Evolutionary conservation across 1,139 yeast species (phyloP).

Genomic region (Debaryomyces robertsiae): DNA sequence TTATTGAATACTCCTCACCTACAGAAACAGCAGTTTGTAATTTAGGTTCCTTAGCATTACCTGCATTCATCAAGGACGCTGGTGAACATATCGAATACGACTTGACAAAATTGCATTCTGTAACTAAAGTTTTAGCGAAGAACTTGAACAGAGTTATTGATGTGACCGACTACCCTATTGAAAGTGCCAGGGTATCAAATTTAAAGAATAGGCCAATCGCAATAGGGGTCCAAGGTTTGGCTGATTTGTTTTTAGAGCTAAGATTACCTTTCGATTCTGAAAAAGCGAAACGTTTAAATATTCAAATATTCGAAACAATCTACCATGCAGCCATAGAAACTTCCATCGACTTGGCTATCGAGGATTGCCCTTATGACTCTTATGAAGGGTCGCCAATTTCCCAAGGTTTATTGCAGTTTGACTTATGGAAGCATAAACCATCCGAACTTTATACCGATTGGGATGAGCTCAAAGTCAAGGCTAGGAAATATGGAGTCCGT

Average conservation of each 20-base stretch:
- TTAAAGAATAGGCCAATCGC: constrained; percentile 84
- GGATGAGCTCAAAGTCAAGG: constrained; percentile 64
- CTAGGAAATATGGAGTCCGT: constrained; percentile 68
- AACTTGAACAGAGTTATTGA: constrained; percentile 80
- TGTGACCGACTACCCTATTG: constrained; percentile 76
- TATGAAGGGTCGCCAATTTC: constrained; percentile 85
- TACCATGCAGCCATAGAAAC: constrained; percentile 86
- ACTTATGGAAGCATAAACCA: constrained; percentile 79
- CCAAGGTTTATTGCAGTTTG: constrained; percentile 74
- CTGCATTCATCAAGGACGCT: constrained; percentile 43
- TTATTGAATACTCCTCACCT: constrained; percentile 84
- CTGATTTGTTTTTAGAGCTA: constrained; percentile 78
- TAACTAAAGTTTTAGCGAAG: constrained; percentile 71
- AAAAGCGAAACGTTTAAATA: constrained; percentile 70
- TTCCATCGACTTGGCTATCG: constrained; percentile 70
- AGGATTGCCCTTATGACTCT: constrained; percentile 66
- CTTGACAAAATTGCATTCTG: constrained; percentile 69
- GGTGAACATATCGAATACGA: constrained; percentile 52
- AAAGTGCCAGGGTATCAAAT: constrained; percentile 68
- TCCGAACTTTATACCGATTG: constrained; percentile 69
- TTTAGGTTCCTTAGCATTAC: constrained; percentile 81
- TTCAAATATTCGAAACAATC: constrained; percentile 85
- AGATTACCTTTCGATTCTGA: constrained; percentile 79
- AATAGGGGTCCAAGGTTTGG: constrained; percentile 87
- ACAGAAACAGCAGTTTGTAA: constrained; percentile 92